phyloP scores from a whole-genome alignment of 441 rosid genomes.

The Codiaeum variegatum region DNA sequence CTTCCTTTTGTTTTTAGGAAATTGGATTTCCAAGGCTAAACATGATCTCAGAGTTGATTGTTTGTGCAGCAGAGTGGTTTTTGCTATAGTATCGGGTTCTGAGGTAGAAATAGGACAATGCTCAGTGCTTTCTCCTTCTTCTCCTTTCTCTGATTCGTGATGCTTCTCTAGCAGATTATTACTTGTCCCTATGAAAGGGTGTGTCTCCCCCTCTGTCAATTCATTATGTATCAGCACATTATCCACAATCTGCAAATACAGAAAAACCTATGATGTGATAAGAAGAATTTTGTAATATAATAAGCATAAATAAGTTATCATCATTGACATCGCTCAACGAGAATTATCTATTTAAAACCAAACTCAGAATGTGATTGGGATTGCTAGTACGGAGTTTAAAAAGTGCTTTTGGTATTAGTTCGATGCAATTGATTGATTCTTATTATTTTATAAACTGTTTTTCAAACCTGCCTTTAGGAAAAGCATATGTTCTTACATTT shows the following conservation, averaged over 20 bases:
- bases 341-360: too few relatives aligned
- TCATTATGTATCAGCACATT: slow-evolving; percentile 56
- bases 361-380: too few relatives aligned
- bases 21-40: slow-evolving; percentile 61
- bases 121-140: slow-evolving; percentile 50
- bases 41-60: slow-evolving; percentile 60
- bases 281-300: not conserved
- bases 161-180: slow-evolving; percentile 30
- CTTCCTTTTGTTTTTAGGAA: slow-evolving; percentile 81
- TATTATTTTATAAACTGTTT: too few relatives aligned
- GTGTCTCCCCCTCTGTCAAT: slow-evolving; percentile 45
- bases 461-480: too few relatives aligned
- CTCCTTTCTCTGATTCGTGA: slow-evolving; percentile 41
- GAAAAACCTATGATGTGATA: not conserved
- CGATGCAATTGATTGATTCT: too few relatives aligned
- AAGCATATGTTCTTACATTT: slow-evolving; percentile 48
- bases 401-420: too few relatives aligned
- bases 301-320: not conserved
- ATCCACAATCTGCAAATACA: slow-evolving; percentile 62
- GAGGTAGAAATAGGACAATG: slow-evolving; percentile 33
- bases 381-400: too few relatives aligned
- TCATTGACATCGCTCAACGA: not conserved
- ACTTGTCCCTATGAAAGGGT: slow-evolving; percentile 32
- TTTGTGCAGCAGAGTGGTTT: slow-evolving; percentile 23
- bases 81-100: slow-evolving; percentile 32